Percentiles rank a stretch among this genome's conserved stretches.
Evolutionary conservation across 2,329 filamentous ascomycete species (phyloP).

Genomic region (Metarhizium album): DNA sequence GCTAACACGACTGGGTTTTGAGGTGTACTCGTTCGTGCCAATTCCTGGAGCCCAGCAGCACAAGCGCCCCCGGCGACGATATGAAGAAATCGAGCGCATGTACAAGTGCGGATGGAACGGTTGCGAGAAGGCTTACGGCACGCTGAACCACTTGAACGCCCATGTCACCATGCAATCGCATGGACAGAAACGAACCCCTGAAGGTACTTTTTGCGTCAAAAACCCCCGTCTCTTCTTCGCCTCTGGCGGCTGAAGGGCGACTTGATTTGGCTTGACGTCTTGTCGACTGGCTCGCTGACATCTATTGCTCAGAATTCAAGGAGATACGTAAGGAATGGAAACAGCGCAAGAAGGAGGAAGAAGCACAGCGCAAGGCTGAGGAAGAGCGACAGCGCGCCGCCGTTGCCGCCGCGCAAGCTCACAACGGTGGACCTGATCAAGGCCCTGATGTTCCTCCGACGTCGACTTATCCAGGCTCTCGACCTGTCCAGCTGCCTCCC

Average conservation of each 20-base stretch:
- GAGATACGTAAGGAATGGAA: conserved; percentile 99
- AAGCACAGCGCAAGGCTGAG: conserved; percentile 76
- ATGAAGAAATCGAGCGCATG: conserved; percentile 99
- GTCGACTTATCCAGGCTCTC: conserved; percentile 46
- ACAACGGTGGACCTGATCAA: conserved; percentile 39
- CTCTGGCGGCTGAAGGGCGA: too few species aligned
- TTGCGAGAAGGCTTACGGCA: conserved; percentile 97
- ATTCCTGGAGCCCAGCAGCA: conserved; percentile 96
- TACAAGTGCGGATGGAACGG: conserved; percentile 99
- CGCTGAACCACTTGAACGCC: conserved; percentile 91
- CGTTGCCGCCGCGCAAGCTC: conserved; percentile 19
- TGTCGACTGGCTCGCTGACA: not conserved
- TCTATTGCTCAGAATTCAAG: conserved; percentile 69
- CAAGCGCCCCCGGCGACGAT: conserved; percentile 84
- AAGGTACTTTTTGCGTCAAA: conserved; percentile 59
- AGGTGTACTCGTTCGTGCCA: conserved; percentile 96
- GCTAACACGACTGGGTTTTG: conserved; percentile 20
- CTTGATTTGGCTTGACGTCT: not conserved
- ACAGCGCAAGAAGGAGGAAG: conserved; percentile 97
- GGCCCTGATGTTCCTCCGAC: conserved; percentile 29
- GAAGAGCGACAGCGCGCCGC: conserved; percentile 64
- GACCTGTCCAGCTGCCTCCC: conserved; percentile 57
- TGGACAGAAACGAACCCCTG: conserved; percentile 85
- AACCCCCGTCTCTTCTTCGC: too few species aligned
- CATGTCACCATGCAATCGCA: conserved; percentile 99